Conservation (phyloP, 305 asterid species). For the Ruellia speciosa region DNA sequence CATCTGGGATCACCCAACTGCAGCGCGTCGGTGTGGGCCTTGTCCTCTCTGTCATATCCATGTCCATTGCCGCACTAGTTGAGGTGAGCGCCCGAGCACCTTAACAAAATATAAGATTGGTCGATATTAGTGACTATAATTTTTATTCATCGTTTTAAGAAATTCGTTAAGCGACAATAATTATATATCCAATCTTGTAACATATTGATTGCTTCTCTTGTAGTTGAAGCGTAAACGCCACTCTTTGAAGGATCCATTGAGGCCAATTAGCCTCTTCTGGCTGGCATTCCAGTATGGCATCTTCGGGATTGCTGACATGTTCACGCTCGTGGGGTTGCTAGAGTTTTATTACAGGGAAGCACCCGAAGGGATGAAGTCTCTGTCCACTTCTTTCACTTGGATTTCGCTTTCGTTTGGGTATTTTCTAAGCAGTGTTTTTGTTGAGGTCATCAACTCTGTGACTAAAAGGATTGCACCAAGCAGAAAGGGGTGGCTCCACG, state of each 20-base stretch:
- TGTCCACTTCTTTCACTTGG: slow-evolving; percentile 43
- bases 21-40: slow-evolving; percentile 63
- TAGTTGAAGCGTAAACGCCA: slow-evolving; percentile 27
- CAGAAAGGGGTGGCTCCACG: slow-evolving; percentile 35
- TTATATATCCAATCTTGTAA: too few species aligned
- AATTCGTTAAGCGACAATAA: too few species aligned
- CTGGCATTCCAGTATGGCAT: slow-evolving; percentile 50
- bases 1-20: slow-evolving; percentile 54
- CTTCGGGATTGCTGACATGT: slow-evolving; percentile 46
- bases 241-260: slow-evolving; percentile 18
- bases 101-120: too few species aligned
- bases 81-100: slow-evolving; percentile 24
- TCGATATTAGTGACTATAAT: too few species aligned
- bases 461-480: slow-evolving; percentile 27
- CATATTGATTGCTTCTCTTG: too few species aligned
- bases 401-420: slow-evolving; percentile 42
- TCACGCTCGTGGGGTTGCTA: slow-evolving; percentile 35
- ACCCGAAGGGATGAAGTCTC: slow-evolving; percentile 38
- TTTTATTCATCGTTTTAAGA: too few species aligned
- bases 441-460: slow-evolving; percentile 25
- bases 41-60: slow-evolving; percentile 46
- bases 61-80: slow-evolving; percentile 44
- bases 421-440: slow-evolving; percentile 37
- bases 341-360: slow-evolving; percentile 45
- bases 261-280: slow-evolving; percentile 50